phyloP scores from a whole-genome alignment of 73 alveolate genomes.

The Paramecium primaurelia region DNA sequence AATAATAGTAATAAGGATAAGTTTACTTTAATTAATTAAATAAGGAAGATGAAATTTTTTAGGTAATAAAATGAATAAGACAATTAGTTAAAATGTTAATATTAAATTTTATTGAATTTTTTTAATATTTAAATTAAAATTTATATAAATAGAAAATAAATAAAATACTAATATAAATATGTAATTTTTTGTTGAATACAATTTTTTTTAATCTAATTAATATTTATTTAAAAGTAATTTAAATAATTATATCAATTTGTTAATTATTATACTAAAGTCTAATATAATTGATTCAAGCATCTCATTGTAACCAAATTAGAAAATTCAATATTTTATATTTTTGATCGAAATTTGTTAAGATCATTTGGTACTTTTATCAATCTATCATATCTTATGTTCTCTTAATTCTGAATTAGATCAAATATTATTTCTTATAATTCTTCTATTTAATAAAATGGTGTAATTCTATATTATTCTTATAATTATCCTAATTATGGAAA shows the following conservation, averaged over 20 bases:
- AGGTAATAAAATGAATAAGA: no score
- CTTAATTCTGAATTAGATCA: neutral
- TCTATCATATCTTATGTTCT: neutral
- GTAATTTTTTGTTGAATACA: no score
- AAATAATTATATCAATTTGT: neutral
- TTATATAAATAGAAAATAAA: no score
- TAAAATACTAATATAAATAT: no score
- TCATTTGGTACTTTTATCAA: neutral
- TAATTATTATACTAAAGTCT: neutral
- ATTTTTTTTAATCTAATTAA: neutral
- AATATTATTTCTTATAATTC: neutral
- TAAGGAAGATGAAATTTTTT: no score
- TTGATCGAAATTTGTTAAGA: neutral
- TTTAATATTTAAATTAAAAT: no score
- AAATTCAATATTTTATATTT: neutral
- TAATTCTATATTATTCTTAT: neutral
- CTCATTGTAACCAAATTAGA: conserved; percentile 7
- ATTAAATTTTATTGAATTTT: no score
- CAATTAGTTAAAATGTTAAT: no score
- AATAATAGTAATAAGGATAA: no score
- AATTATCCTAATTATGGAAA: neutral
- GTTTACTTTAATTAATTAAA: no score
- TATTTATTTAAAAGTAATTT: neutral
- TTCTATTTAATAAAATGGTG: neutral
- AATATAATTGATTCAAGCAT: neutral